Base-by-base conservation (phyloP, 1,139 yeast species). In the Arxiozyma bovina region DNA sequence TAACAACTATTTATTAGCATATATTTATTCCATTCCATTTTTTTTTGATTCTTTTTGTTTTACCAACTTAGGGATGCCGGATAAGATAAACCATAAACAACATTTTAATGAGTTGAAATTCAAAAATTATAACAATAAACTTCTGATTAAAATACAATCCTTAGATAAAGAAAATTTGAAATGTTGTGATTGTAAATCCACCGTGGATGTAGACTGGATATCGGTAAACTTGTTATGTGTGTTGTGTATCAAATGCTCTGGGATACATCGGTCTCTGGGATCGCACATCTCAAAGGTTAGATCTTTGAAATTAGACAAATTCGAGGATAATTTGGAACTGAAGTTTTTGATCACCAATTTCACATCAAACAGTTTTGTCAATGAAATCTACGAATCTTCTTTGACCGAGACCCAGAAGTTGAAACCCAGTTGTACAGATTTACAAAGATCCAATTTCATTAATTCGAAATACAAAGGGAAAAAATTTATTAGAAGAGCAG, bases 201-300 rank as follows among this genome's bases (percentile, higher is more conserved):
- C 72, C 0, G 81, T 78, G 11, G 72, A 78, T 40, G 95, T 88
- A 11, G 97, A 90, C 63, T 91, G 97, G 97, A 79, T 91, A 5
- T 87, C 96, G 0, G 75, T 89, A 58, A 91, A 87, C 64, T 72
- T 85, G 51, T 72, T 89, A 55, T 82, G 83, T 25, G 80, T 86
- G 12, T 75, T 91, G 45, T 91, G 98, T 69, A 83, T 89, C 45
- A 83, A 85, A 50, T 91, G 98, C 65, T 85, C 96, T 0, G 80
- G 81, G 1, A 75, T 77, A 0, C 98, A 91, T 70, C 78, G 94
- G 59, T 79, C 87, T 41, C 72, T 91, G 57, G 95, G 95, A 0
- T 72, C 84, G 0, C 86, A 83, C 59, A 74, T 88, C 5, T 85
- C 96, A 23, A 80, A 80, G 60, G 86, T 90, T 6, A 81, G 94